These are phyloP conservation scores for Melampsora larici-populina DNA, from an alignment of 1,284 basidiomycete species.

Conservation along the genomic window DNA sequence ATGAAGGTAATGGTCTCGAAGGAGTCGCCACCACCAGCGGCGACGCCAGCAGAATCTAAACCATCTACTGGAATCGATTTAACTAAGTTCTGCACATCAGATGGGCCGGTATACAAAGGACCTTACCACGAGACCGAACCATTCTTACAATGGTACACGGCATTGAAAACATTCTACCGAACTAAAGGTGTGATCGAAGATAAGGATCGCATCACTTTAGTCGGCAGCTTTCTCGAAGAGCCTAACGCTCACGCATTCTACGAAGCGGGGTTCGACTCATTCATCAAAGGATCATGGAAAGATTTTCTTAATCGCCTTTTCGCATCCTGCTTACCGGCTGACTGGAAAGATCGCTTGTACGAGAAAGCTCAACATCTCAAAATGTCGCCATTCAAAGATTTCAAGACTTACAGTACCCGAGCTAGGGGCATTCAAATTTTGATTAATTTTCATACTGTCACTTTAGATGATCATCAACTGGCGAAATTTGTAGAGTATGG, in stretches of 20 bases:
- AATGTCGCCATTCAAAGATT: neutral
- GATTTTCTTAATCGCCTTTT: neutral
- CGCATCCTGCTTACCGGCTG: neutral
- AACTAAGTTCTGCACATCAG: neutral
- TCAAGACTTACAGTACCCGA: neutral
- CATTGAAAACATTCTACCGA: slow-evolving; percentile 4
- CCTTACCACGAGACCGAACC: neutral
- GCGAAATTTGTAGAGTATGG: neutral
- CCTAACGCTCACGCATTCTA: slow-evolving; percentile 13
- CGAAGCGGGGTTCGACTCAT: neutral
- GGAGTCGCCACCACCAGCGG: too few relatives aligned
- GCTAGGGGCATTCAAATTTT: neutral
- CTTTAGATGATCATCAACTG: neutral
- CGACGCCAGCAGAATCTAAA: too few relatives aligned
- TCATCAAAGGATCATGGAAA: neutral
- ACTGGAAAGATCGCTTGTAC: neutral
- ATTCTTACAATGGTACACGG: neutral
- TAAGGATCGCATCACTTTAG: neutral
- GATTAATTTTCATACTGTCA: too few relatives aligned
- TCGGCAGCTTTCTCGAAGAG: slow-evolving; percentile 6
- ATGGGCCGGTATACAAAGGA: too few relatives aligned
- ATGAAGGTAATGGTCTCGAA: too few relatives aligned
- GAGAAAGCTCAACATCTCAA: neutral
- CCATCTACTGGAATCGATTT: neutral
- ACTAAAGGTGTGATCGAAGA: slow-evolving; percentile 1